Evolutionary conservation across 2,329 filamentous ascomycete genomes (phyloP).

Genomic region (Penicillium sp.): DNA sequence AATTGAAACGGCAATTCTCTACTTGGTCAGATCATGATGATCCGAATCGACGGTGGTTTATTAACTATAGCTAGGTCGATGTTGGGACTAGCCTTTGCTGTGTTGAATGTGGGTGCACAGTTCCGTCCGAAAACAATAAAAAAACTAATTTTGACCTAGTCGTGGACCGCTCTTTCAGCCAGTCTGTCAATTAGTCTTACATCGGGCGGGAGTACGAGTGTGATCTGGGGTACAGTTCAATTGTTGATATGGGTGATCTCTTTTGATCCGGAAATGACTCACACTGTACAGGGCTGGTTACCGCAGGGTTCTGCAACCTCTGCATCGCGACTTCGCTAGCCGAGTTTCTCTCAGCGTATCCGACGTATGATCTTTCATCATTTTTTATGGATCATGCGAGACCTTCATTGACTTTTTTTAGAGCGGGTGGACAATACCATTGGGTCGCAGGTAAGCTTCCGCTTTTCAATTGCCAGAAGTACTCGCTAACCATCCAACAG

Average conservation of each 20-base stretch:
- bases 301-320: slow-evolving; percentile 66
- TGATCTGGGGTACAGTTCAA: slow-evolving; percentile 63
- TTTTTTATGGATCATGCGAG: too few species aligned
- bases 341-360: slow-evolving; percentile 67
- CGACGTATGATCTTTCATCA: slow-evolving; percentile 33
- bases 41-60: neutral
- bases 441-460: slow-evolving; percentile 58
- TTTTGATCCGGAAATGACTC: neutral
- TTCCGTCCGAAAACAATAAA: neutral
- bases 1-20: slow-evolving; percentile 57
- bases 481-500: slow-evolving; percentile 14
- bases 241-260: neutral
- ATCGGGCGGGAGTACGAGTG: slow-evolving; percentile 67
- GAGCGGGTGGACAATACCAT: slow-evolving; percentile 63
- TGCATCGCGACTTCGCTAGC: slow-evolving; percentile 67
- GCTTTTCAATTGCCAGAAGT: neutral
- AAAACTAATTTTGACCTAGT: slow-evolving; percentile 26
- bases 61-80: slow-evolving; percentile 43
- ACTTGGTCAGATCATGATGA: slow-evolving; percentile 37
- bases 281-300: slow-evolving; percentile 42
- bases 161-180: slow-evolving; percentile 60
- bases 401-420: slow-evolving; percentile 1
- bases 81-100: slow-evolving; percentile 61
- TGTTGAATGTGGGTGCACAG: slow-evolving; percentile 48
- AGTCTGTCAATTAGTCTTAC: slow-evolving; percentile 62